phyloP scores from a whole-genome alignment of 2,329 filamentous ascomycete species.

The Fusarium newnesense region DNA sequence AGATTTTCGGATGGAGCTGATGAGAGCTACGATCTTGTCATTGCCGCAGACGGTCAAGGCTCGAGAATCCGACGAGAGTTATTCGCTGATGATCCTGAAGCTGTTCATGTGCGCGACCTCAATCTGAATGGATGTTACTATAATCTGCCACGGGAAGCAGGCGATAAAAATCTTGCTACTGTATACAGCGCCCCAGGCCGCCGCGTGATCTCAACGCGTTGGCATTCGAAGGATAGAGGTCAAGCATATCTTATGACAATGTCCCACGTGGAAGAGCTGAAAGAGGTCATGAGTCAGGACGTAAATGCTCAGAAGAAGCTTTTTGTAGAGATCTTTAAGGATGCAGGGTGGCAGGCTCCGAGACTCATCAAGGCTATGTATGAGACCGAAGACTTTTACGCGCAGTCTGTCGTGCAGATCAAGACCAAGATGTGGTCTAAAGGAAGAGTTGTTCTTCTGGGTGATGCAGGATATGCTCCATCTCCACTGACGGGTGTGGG shows the following conservation, averaged over 20 bases:
- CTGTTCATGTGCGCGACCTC: conserved; percentile 8
- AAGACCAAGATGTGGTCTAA: conserved; percentile 49
- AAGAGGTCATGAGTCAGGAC: conserved; percentile 36
- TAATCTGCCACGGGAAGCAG: neutral
- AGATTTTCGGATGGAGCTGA: neutral
- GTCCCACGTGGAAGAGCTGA: conserved; percentile 45
- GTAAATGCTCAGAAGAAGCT: conserved; percentile 51
- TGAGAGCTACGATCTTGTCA: conserved; percentile 28
- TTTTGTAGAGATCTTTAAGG: conserved; percentile 53
- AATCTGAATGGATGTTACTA: conserved; percentile 25
- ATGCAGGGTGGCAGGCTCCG: conserved; percentile 57
- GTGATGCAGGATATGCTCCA: conserved; percentile 61
- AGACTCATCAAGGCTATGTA: conserved; percentile 51
- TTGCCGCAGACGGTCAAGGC: conserved; percentile 29
- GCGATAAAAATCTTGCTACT: conserved; percentile 21
- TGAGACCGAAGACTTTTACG: conserved; percentile 56
- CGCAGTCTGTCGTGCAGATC: conserved; percentile 55
- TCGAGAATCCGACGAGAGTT: conserved; percentile 12
- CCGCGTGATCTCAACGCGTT: conserved; percentile 24
- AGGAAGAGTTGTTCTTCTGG: conserved; percentile 56
- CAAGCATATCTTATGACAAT: conserved; percentile 44
- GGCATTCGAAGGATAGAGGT: conserved; percentile 38
- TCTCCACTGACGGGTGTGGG: conserved; percentile 61
- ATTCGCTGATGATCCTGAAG: conserved; percentile 18
- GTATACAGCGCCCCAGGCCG: conserved; percentile 19